Percentiles rank a stretch among this genome's conserved stretches.
phyloP scores from a whole-genome alignment of 2,329 filamentous ascomycete genomes.

The Colletotrichum aenigma region DNA sequence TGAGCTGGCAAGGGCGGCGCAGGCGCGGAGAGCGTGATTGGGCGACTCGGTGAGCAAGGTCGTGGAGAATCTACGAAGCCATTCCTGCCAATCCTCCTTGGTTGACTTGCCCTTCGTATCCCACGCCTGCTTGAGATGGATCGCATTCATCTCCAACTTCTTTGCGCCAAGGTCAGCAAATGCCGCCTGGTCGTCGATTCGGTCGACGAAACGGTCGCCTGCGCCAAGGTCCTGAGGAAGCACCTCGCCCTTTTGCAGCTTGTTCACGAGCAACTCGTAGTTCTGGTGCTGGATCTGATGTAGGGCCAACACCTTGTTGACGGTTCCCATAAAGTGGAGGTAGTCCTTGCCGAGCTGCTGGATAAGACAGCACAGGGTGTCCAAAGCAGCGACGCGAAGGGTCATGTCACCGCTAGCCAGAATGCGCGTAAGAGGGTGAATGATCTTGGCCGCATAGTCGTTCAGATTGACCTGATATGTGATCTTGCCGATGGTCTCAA shows the following conservation, averaged over 20 bases:
- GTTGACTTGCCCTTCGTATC: constrained; percentile 96
- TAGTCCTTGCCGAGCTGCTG: constrained; percentile 97
- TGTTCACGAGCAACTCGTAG: constrained; percentile 90
- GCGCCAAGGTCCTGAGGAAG: constrained; percentile 94
- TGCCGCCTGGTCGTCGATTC: constrained; percentile 74
- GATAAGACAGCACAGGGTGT: constrained; percentile 93
- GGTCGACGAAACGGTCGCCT: constrained; percentile 78
- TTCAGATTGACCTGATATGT: constrained; percentile 97
- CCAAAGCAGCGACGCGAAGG: constrained; percentile 81
- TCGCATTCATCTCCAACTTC: constrained; percentile 96
- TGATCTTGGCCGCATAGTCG: constrained; percentile 94
- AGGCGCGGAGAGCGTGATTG: constrained; percentile 92
- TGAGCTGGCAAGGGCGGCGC: constrained; percentile 86
- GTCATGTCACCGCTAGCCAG: constrained; percentile 74
- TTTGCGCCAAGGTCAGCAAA: constrained; percentile 87
- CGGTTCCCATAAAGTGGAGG: constrained; percentile 88
- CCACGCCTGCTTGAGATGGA: constrained; percentile 97
- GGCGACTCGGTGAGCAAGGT: constrained; percentile 94
- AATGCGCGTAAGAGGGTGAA: constrained; percentile 88
- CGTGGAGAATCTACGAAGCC: constrained; percentile 95
- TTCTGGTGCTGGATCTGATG: constrained; percentile 88
- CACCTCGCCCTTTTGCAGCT: constrained; percentile 91
- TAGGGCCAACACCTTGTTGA: constrained; percentile 83
- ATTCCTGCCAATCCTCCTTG: constrained; percentile 98
- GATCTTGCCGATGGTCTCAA: constrained; percentile 92